Evolutionary conservation across 1,139 yeast species (phyloP), one percentile per base, ranked within the genome.

Genomic region (Geotrichum carabidarum): DNA sequence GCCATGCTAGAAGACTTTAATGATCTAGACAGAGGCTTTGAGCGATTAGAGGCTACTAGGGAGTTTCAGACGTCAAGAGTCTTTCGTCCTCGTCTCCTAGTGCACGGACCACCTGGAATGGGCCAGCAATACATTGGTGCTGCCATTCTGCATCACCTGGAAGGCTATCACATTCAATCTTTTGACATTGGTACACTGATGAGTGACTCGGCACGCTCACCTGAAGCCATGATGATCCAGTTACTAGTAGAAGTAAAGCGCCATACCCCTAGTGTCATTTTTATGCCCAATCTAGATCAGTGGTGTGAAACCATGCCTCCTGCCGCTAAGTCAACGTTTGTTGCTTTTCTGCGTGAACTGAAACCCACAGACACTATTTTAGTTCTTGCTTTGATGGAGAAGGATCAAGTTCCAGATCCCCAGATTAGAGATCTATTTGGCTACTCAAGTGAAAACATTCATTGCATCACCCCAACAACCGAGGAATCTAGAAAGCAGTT

Each of bases 51-150:
- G 82, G 65, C 75, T 80, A 48, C 74, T 83, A 59, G 80, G 78
- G 68, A 64, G 30, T 71, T 75, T 56, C 69, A 86, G 60, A 74
- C 76, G 42, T 78, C 94, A 5, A 75, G 97, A 59, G 76, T 87
- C 1, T 91, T 85, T 68, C 81, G 89, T 59, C 99, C 99, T 1
- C 81, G 94, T 60, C 69, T 93, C 36, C 72, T 90, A 41, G 75
- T 93, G 1, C 73, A 82, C 52, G 98, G 99, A 1, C 73, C 74
- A 2, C 73, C 76, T n/a, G 97, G 98, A 0, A 81, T 80, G 71
- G 99, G 99, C 1, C 96, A 91, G 63, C 88, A 83, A 62, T 91
- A 93, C 68, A 68, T 94, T 14, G 86, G 93, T 8, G 78, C 93
- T 1, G 97, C 98, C 0, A 75, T 90, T 14, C 73, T 93, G 56